A percentile compares a stretch with the other conserved stretches of the same genome.
These are phyloP conservation scores for Monascus ruber DNA, from an alignment of 2,329 filamentous ascomycete genomes.

Conservation along the genomic window DNA sequence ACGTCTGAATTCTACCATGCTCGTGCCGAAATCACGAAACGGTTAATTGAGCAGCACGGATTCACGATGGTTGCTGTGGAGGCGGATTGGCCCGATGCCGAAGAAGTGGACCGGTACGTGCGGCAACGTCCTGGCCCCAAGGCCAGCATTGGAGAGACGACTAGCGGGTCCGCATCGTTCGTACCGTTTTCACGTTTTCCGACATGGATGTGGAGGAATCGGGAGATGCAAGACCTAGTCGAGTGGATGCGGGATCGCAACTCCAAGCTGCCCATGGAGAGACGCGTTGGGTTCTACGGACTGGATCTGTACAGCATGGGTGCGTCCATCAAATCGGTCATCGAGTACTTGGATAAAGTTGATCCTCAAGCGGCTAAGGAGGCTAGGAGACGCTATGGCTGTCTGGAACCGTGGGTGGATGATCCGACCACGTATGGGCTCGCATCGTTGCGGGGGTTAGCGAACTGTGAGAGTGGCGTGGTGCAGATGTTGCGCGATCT, in stretches of 20 bases:
- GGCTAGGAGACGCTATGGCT: constrained; percentile 37
- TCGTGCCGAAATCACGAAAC: constrained; percentile 41
- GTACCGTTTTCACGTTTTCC: constrained; percentile 41
- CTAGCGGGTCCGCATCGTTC: constrained; percentile 22
- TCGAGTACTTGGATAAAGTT: constrained; percentile 38
- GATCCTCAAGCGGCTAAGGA: constrained; percentile 33
- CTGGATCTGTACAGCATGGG: constrained; percentile 44
- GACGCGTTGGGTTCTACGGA: constrained; percentile 36
- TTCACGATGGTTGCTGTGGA: constrained; percentile 43
- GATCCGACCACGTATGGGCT: constrained; percentile 41
- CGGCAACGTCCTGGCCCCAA: constrained; percentile 32
- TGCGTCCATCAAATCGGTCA: constrained; percentile 34
- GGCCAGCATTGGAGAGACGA: constrained; percentile 16
- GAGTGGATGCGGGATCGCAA: constrained; percentile 42
- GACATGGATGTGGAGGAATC: constrained; percentile 47
- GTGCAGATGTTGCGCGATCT: constrained; percentile 36
- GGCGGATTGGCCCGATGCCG: constrained; percentile 45
- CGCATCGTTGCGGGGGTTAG: constrained; percentile 28
- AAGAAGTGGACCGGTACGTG: constrained; percentile 41
- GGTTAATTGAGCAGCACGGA: constrained; percentile 38
- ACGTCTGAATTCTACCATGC: constrained; percentile 46
- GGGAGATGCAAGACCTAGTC: constrained; percentile 40
- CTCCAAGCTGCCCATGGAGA: constrained; percentile 15
- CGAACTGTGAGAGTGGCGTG: constrained; percentile 37
- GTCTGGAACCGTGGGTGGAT: constrained; percentile 38